These are phyloP conservation scores for Termitomyces sp. DNA, from an alignment of 768 basidiomycete species.

Conservation along the genomic window DNA sequence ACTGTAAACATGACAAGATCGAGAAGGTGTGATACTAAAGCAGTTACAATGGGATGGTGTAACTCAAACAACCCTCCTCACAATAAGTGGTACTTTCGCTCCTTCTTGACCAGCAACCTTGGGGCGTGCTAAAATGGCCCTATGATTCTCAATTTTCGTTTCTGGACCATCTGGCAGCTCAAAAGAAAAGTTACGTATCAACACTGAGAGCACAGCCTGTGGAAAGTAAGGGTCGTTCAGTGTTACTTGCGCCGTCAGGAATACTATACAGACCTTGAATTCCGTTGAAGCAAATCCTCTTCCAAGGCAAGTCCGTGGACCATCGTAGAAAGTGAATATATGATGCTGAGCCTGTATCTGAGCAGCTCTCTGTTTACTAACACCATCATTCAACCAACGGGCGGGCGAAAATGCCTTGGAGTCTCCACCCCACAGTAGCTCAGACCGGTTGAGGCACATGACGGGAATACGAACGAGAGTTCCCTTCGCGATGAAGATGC, in stretches of 20 bases:
- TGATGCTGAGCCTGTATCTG: slow-evolving; percentile 35
- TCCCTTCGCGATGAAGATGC: slow-evolving; percentile 34
- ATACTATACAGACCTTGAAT: slow-evolving; percentile 28
- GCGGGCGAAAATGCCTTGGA: slow-evolving; percentile 40
- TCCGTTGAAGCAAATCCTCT: slow-evolving; percentile 37
- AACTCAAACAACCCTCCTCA: slow-evolving; percentile 16
- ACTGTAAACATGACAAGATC: no score
- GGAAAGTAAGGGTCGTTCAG: not conserved
- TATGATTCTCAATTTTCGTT: slow-evolving; percentile 26
- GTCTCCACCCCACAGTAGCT: slow-evolving; percentile 39
- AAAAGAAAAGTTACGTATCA: slow-evolving; percentile 39
- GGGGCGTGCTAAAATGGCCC: slow-evolving; percentile 29
- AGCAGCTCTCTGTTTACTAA: slow-evolving; percentile 17
- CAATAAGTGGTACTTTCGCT: slow-evolving; percentile 24
- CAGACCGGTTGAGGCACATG: slow-evolving; percentile 34
- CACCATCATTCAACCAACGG: slow-evolving; percentile 34
- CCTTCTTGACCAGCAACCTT: slow-evolving; percentile 28
- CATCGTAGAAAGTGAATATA: slow-evolving; percentile 41
- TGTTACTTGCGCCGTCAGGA: not conserved
- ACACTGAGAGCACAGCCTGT: slow-evolving; percentile 38
- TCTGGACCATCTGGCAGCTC: slow-evolving; percentile 32
- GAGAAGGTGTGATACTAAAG: no score
- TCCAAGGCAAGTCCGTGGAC: slow-evolving; percentile 41
- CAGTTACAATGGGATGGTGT: not conserved
- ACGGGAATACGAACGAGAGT: slow-evolving; percentile 35